Evolutionary conservation across 108 stramenopile genomes (phyloP), one percentile per base, ranked within the genome.

Genomic region (Chaetoceros muelleri): DNA sequence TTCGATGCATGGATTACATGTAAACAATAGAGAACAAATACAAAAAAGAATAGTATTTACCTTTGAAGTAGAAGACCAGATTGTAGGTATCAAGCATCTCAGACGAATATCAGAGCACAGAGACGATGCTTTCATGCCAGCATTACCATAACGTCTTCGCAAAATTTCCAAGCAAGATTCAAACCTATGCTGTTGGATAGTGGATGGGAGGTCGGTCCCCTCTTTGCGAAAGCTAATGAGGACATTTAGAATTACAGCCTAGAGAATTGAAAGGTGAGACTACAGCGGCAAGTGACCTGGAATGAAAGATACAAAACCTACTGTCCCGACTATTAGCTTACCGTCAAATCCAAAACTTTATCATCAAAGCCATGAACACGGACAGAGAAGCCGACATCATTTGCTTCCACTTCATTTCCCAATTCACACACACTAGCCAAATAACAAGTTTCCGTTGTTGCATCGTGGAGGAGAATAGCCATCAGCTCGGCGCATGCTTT

Each of bases 311-410:
- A n/a, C n/a, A n/a, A n/a, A n/a, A n/a, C n/a, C n/a, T n/a, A n/a
- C n/a, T n/a, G n/a, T n/a, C n/a, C n/a, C n/a, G n/a, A n/a, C n/a
- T 5, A 40, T 40, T 5, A 13, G 13, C 34, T 40, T 13, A 40
- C 34, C 34, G 80, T 72, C 45, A 92, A 63, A 23, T 61, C 63
- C 64, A 84, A 45, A 30, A 92, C 50, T 50, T 92, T 88, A 50
- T 88, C 76, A 57, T 88, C 81, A 61, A 88, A 92, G 8, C 90
- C 90, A 30, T 80, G 58, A 0, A 76, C 68, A 2, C 86, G 82
- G 34, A 92, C 70, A 5, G 52, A 57, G 63, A 92, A 84, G 0
- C 90, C 90, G 44, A 70, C 61, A 49, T 86, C 84, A 40, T 60
- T 79, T 5, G 74, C 40, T 17, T 63, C 65, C 5, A 88, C 40